Evolutionary conservation across 345 rosid genomes (phyloP).

Genomic region (Citrus medica): DNA sequence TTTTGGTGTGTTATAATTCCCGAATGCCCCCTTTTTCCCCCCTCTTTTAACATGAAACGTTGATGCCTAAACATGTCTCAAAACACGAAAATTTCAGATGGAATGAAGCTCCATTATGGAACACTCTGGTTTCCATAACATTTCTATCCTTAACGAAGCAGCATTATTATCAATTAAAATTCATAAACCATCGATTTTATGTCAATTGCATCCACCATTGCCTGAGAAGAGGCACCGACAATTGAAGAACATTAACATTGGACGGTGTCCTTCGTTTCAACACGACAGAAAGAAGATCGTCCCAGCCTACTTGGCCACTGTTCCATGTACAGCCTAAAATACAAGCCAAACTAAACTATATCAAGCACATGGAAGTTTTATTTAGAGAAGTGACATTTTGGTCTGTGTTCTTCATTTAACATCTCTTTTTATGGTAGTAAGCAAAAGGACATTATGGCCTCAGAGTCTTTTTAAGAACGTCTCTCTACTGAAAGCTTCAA

Average conservation of each 20-base stretch:
- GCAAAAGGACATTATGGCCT: not conserved
- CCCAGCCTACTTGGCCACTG: too few species aligned
- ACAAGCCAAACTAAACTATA: not conserved
- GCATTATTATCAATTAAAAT: not conserved
- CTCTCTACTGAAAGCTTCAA: conserved; percentile 54
- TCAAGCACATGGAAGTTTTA: not conserved
- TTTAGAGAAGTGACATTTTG: not conserved
- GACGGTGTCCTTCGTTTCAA: too few species aligned
- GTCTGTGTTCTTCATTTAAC: not conserved
- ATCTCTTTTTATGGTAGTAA: not conserved
- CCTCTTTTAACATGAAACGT: too few species aligned
- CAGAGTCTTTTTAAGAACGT: conserved; percentile 27
- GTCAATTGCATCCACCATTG: not conserved
- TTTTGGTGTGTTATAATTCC: not conserved
- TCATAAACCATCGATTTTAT: not conserved
- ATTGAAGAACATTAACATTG: not conserved
- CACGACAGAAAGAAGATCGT: too few species aligned
- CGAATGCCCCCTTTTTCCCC: too few species aligned
- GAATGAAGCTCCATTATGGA: too few species aligned
- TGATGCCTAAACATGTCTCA: too few species aligned
- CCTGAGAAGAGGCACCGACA: not conserved
- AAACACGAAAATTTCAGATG: too few species aligned
- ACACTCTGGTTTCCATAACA: not conserved
- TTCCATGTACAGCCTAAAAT: not conserved
- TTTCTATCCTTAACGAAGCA: not conserved